These are phyloP conservation scores for Aspergillus biplanus DNA, from an alignment of 495 filamentous ascomycete species.

Conservation along the genomic window DNA sequence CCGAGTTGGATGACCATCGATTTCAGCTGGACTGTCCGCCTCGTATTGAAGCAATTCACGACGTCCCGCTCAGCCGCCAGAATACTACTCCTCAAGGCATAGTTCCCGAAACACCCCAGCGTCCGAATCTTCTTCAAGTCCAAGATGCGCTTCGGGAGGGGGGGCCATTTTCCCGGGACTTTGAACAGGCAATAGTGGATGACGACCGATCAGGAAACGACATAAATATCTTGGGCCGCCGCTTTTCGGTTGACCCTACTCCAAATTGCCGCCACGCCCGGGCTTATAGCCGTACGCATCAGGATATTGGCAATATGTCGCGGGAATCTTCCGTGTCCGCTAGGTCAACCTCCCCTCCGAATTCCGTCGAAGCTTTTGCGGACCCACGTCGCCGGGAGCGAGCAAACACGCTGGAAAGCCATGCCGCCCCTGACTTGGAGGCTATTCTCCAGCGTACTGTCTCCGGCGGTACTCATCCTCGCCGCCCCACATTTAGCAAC, in stretches of 20 bases:
- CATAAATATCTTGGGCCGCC: slow-evolving; percentile 42
- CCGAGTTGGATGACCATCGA: slow-evolving; percentile 92
- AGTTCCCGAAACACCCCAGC: slow-evolving; percentile 37
- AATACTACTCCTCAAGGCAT: slow-evolving; percentile 39
- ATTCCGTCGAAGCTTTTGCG: slow-evolving; percentile 97
- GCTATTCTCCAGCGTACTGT: slow-evolving; percentile 69
- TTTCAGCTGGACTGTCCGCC: slow-evolving; percentile 66
- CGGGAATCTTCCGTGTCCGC: slow-evolving; percentile 61
- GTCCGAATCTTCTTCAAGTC: slow-evolving; percentile 53
- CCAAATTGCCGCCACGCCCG: slow-evolving; percentile 43
- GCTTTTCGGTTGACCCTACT: slow-evolving; percentile 44
- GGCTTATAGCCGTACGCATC: slow-evolving; percentile 45
- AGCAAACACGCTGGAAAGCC: slow-evolving; percentile 66
- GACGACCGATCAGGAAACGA: slow-evolving; percentile 63
- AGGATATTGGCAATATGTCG: slow-evolving; percentile 47
- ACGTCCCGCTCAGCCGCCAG: slow-evolving; percentile 40
- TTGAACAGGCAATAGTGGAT: slow-evolving; percentile 84
- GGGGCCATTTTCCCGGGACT: slow-evolving; percentile 64
- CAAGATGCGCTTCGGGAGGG: slow-evolving; percentile 50
- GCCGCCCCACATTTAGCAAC: slow-evolving; percentile 66
- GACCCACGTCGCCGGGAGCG: slow-evolving; percentile 70
- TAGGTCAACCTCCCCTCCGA: slow-evolving; percentile 83
- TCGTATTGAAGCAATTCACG: slow-evolving; percentile 56
- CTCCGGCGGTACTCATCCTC: slow-evolving; percentile 67
- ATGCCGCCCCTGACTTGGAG: slow-evolving; percentile 58